Evolutionary conservation across 1,284 basidiomycete genomes (phyloP).

Genomic region (Prillingera fragicola): DNA sequence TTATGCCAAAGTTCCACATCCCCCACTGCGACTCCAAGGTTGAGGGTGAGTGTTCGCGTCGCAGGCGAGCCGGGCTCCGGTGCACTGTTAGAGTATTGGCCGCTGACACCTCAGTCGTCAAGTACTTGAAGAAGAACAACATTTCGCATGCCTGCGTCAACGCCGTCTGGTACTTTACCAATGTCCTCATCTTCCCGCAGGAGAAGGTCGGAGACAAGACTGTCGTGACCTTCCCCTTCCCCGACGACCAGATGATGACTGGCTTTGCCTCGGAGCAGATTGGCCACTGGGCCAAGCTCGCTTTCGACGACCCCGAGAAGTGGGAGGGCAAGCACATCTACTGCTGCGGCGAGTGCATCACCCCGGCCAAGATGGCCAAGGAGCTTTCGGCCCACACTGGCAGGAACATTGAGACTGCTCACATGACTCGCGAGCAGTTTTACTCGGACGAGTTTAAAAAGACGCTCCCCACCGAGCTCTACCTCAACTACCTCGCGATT

Average conservation of each 20-base stretch:
- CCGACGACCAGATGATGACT: slow-evolving; percentile 11
- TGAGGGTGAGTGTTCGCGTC: slow-evolving; percentile 2
- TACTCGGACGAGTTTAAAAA: slow-evolving; percentile 8
- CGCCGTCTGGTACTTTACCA: slow-evolving; percentile 8
- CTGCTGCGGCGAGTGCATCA: slow-evolving; percentile 7
- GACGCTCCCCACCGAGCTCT: slow-evolving; percentile 10
- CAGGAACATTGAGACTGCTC: slow-evolving; percentile 8
- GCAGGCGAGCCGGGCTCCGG: neutral
- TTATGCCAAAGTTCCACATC: neutral
- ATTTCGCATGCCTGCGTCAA: slow-evolving; percentile 5
- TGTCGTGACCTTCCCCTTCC: slow-evolving; percentile 4
- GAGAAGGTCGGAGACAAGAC: slow-evolving; percentile 5
- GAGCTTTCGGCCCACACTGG: slow-evolving; percentile 7
- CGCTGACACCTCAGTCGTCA: slow-evolving; percentile 4
- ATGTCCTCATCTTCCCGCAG: slow-evolving; percentile 5
- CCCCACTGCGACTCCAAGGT: slow-evolving; percentile 15
- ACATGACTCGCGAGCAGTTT: slow-evolving; percentile 7
- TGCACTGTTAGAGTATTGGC: neutral
- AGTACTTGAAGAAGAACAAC: slow-evolving; percentile 2
- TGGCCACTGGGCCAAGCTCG: slow-evolving; percentile 13
- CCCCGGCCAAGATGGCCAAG: slow-evolving; percentile 7
- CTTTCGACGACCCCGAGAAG: slow-evolving; percentile 8
- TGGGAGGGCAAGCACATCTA: slow-evolving; percentile 14
- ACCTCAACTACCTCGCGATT: neutral
- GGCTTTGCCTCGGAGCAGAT: slow-evolving; percentile 11